Percentiles rank a stretch among this genome's conserved stretches.
These are phyloP conservation scores for Quercus tomentella DNA, from an alignment of 331 rosid species.

Conservation along the genomic window DNA sequence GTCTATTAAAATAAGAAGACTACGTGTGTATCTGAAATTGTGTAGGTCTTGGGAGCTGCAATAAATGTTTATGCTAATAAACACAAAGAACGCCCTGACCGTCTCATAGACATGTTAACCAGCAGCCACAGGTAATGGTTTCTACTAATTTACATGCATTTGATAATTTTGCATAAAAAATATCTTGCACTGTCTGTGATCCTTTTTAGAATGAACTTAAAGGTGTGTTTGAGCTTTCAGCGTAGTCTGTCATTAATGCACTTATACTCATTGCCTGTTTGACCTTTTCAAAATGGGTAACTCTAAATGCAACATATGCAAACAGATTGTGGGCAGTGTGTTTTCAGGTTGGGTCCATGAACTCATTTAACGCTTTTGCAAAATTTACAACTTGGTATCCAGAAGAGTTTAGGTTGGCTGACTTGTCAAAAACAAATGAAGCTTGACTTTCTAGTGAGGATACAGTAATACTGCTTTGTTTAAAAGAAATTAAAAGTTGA, in stretches of 20 bases:
- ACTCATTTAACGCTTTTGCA: not conserved
- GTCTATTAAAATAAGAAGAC: not conserved
- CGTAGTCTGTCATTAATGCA: not conserved
- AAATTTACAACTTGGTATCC: not conserved
- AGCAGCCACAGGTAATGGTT: slow-evolving; percentile 86
- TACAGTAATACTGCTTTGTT: not conserved
- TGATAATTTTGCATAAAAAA: not conserved
- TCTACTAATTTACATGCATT: not conserved
- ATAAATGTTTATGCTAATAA: slow-evolving; percentile 95
- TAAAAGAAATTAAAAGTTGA: not conserved
- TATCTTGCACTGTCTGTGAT: not conserved
- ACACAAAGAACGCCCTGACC: slow-evolving; percentile 98
- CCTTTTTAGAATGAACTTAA: not conserved
- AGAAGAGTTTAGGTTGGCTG: not conserved
- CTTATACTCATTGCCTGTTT: not conserved
- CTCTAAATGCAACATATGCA: not conserved
- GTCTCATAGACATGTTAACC: slow-evolving; percentile 95
- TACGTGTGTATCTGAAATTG: not conserved
- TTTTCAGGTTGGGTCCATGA: not conserved
- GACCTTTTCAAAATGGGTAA: not conserved
- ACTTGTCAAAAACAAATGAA: not conserved
- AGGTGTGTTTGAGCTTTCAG: not conserved
- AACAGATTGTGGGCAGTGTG: not conserved
- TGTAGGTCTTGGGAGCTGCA: slow-evolving; percentile 96
- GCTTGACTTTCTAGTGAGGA: not conserved